phyloP scores from a whole-genome alignment of 768 basidiomycete species.

The Collybia sp. region DNA sequence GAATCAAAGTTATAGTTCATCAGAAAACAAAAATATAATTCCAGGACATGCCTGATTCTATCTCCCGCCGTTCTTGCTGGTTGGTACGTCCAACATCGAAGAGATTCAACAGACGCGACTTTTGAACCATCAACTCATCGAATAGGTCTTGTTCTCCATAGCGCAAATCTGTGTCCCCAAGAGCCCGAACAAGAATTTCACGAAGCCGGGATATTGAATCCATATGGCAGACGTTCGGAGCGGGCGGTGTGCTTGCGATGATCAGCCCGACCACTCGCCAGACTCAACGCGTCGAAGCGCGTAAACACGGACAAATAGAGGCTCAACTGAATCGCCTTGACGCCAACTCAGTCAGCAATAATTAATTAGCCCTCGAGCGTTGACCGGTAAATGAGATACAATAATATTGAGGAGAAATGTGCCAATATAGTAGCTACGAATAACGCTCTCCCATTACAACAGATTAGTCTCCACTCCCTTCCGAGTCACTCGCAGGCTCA shows the following conservation, averaged over 20 bases:
- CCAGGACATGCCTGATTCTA: slow-evolving; percentile 53
- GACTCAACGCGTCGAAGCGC: no score
- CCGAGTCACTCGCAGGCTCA: no score
- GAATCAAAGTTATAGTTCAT: slow-evolving; percentile 4
- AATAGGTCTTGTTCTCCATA: slow-evolving; percentile 72
- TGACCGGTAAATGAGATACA: background rate
- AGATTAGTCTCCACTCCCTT: no score
- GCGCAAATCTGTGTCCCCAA: slow-evolving; percentile 38
- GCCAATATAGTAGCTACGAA: background rate
- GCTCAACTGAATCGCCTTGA: no score
- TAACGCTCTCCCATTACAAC: background rate
- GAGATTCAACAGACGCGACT: slow-evolving; percentile 54
- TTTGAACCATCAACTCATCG: slow-evolving; percentile 67
- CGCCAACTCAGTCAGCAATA: no score
- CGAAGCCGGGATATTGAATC: slow-evolving; percentile 56
- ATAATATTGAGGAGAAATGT: background rate
- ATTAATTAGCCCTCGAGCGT: no score
- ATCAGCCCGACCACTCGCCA: no score
- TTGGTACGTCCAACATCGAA: slow-evolving; percentile 63
- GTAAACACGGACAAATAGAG: no score
- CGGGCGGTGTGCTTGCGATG: no score
- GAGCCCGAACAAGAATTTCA: slow-evolving; percentile 41
- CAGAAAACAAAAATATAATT: background rate
- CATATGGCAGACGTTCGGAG: slow-evolving; percentile 29
- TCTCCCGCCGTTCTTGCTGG: slow-evolving; percentile 61